phyloP scores from a whole-genome alignment of 2,329 filamentous ascomycete genomes.

The Ceratocystis colombiana region DNA sequence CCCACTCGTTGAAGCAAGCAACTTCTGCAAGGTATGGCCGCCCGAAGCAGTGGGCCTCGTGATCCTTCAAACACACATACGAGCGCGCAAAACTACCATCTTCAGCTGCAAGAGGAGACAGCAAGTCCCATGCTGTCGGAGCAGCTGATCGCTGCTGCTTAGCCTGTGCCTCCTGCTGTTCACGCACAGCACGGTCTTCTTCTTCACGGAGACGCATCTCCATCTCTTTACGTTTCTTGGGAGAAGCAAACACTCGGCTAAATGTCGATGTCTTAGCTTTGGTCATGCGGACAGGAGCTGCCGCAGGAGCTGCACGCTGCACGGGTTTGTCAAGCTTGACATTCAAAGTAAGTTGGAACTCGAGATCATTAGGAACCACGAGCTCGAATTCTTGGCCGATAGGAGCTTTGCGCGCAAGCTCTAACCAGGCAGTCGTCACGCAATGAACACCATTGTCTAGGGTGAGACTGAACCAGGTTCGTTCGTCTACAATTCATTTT shows the following conservation, averaged over 20 bases:
- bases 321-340: slow-evolving; percentile 83
- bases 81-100: slow-evolving; percentile 92
- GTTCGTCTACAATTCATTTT: slow-evolving; percentile 54
- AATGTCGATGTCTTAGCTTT: slow-evolving; percentile 78
- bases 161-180: slow-evolving; percentile 54
- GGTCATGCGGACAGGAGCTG: slow-evolving; percentile 42
- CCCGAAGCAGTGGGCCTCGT: slow-evolving; percentile 79
- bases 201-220: slow-evolving; percentile 77
- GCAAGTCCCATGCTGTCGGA: slow-evolving; percentile 71
- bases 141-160: slow-evolving; percentile 52
- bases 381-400: slow-evolving; percentile 98
- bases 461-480: slow-evolving; percentile 88
- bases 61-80: slow-evolving; percentile 88
- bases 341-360: slow-evolving; percentile 94
- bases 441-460: slow-evolving; percentile 98
- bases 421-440: slow-evolving; percentile 91
- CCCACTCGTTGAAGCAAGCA: slow-evolving; percentile 98
- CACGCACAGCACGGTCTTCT: slow-evolving; percentile 58
- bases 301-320: slow-evolving; percentile 43
- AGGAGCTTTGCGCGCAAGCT: slow-evolving; percentile 80
- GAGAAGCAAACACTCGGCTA: slow-evolving; percentile 83
- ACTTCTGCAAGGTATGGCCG: slow-evolving; percentile 80
- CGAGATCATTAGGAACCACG: slow-evolving; percentile 92
- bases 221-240: slow-evolving; percentile 92
- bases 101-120: slow-evolving; percentile 75